These are phyloP conservation scores for Saccharomyces hybrid DNA, from an alignment of 1,139 yeast genomes.

Conservation along the genomic window DNA sequence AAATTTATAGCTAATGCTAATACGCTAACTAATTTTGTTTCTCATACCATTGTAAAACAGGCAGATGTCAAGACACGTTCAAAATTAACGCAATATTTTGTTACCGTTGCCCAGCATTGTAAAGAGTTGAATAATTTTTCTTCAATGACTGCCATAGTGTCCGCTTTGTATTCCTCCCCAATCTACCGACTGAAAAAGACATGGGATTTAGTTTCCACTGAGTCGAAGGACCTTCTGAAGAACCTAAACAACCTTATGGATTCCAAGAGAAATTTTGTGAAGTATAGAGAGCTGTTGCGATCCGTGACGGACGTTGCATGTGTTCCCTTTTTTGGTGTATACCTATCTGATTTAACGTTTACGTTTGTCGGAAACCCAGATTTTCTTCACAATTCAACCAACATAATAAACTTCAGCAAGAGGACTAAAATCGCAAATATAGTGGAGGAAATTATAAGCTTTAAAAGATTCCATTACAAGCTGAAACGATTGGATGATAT, in stretches of 20 bases:
- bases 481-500: conserved; percentile 58
- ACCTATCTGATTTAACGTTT: conserved; percentile 79
- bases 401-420: conserved; percentile 64
- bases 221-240: conserved; percentile 46
- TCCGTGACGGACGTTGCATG: conserved; percentile 72
- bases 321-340: conserved; percentile 88
- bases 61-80: conserved; percentile 62
- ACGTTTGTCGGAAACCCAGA: conserved; percentile 86
- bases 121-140: conserved; percentile 72
- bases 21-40: conserved; percentile 73
- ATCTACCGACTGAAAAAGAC: conserved; percentile 77
- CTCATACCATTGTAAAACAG: conserved; percentile 59
- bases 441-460: conserved; percentile 64
- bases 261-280: conserved; percentile 76
- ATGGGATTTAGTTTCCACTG: conserved; percentile 62
- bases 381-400: conserved; percentile 51
- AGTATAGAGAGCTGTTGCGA: conserved; percentile 72
- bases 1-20: conserved; percentile 71
- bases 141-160: conserved; percentile 85
- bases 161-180: conserved; percentile 81
- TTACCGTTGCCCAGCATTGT: conserved; percentile 74
- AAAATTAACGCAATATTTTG: conserved; percentile 60
- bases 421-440: conserved; percentile 65
- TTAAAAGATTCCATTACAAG: conserved; percentile 58
- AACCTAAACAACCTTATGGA: conserved; percentile 80